Percentiles rank a stretch among this genome's conserved stretches.
phyloP scores from a whole-genome alignment of 331 rosid species.

The Quercus tomentella region DNA sequence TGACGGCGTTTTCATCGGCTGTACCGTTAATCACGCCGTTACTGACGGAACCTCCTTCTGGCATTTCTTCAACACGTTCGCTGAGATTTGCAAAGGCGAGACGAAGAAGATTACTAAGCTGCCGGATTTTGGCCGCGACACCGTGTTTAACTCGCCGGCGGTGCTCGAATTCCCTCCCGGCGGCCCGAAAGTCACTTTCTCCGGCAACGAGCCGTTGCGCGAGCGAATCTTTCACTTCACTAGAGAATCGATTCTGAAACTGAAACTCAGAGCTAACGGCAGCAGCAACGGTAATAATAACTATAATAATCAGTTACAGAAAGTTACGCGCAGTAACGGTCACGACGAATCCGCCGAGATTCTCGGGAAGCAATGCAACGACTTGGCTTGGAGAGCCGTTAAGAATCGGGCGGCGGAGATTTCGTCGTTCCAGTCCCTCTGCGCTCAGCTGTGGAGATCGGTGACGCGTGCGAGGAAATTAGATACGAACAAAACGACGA shows the following conservation, averaged over 20 bases:
- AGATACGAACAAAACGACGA: constrained; percentile 46
- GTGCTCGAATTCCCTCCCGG: constrained; percentile 61
- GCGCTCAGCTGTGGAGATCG: constrained; percentile 82
- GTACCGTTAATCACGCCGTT: constrained; percentile 62
- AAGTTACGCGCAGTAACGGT: constrained; percentile 1
- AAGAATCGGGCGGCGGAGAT: constrained; percentile 42
- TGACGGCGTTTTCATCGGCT: constrained; percentile 58
- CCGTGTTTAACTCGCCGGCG: constrained; percentile 57
- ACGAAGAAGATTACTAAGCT: constrained; percentile 37
- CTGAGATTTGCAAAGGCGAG: constrained; percentile 52
- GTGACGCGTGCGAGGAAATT: constrained; percentile 80
- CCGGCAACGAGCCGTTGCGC: constrained; percentile 55
- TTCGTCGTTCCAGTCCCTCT: constrained; percentile 83
- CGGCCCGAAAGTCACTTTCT: constrained; percentile 77
- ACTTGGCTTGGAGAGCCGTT: constrained; percentile 35
- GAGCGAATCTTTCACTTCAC: constrained; percentile 79
- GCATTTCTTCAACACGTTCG: constrained; percentile 78
- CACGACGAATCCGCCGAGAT: constrained; percentile 29
- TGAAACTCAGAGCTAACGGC: constrained; percentile 60
- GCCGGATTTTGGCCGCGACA: constrained; percentile 59
- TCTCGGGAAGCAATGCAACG: constrained; percentile 46
- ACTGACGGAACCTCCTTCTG: constrained; percentile 70
- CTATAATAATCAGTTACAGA: background rate
- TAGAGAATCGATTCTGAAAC: constrained; percentile 57
- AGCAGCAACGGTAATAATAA: too few species aligned